These are phyloP conservation scores for Nicotiana tomentosiformis DNA, from an alignment of 257 asterid genomes.

Conservation along the genomic window DNA sequence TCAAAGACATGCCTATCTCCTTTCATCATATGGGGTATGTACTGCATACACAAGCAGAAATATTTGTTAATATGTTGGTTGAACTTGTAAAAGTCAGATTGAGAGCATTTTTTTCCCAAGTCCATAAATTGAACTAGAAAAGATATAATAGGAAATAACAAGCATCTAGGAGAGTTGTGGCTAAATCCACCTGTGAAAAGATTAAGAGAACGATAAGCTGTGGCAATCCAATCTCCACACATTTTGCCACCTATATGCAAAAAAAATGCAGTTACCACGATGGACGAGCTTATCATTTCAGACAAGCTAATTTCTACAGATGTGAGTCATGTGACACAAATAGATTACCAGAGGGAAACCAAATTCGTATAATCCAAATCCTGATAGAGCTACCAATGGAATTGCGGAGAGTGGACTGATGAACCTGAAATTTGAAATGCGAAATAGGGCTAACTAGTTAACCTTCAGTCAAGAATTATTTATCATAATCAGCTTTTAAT, in stretches of 20 bases:
- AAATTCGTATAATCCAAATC: slow-evolving; percentile 78
- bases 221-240: slow-evolving; percentile 90
- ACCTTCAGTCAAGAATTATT: not conserved
- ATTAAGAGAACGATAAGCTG: slow-evolving; percentile 66
- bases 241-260: slow-evolving; percentile 60
- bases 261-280: not conserved
- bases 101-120: not conserved
- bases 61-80: not conserved
- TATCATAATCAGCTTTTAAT: not conserved
- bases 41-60: slow-evolving; percentile 35
- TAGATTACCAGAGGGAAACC: slow-evolving; percentile 87
- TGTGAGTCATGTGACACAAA: not conserved
- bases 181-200: slow-evolving; percentile 67
- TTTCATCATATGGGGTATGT: slow-evolving; percentile 57
- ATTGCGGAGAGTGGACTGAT: slow-evolving; percentile 71
- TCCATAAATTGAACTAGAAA: not conserved
- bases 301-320: not conserved
- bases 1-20: slow-evolving; percentile 57
- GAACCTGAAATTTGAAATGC: slow-evolving; percentile 39
- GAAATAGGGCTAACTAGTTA: not conserved
- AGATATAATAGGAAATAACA: not conserved
- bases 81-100: not conserved
- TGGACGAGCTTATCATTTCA: not conserved
- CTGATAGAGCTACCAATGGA: slow-evolving; percentile 87
- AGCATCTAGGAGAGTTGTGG: not conserved